Base-by-base conservation (phyloP, 2,329 filamentous ascomycete species). In the Fusarium zealandicum region DNA sequence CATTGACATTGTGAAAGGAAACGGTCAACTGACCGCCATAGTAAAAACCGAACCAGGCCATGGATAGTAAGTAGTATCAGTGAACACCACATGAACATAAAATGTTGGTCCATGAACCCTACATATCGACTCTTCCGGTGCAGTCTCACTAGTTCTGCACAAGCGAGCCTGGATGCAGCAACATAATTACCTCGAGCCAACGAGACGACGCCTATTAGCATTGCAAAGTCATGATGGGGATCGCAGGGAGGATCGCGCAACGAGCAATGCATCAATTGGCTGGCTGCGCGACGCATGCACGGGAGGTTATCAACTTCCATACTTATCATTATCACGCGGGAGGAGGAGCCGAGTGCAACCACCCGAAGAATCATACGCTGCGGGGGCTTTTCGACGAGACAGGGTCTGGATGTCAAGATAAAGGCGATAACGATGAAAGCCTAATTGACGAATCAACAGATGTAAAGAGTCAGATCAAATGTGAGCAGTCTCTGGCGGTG, bases 141-240 rank as follows among this genome's bases (percentile, higher is more conserved):
- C n/a, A n/a, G n/a, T n/a, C n/a, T 13, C 25, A 30, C 22, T 25
- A 30, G 49, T 55, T 31, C 48, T 62, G 54, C 41, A 62, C 38
- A 28, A 22, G 27, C 45, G 44, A 55, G 45, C 30, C 45, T 25
- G 22, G n/a, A 22, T 32, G 27, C 27, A 32, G 45, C 16, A 35
- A 33, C 28, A 27, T 7, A 18, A 11, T 22, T 11, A 45, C n/a
- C 43, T n/a, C 18, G 32, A 44, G 44, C 61, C 56, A 66, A 65
- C 56, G 40, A 47, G 51, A 59, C 42, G 44, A 57, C 36, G 37
- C 41, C 49, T 49, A 61, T 59, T 57, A 46, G 49, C 25, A 39
- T 39, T 41, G 49, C 32, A 38, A 28, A 46, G 47, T 43, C 31
- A 52, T 47, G 3, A 12, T 25, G 12, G 20, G 33, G 25, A 18